Evolutionary conservation across 2,329 filamentous ascomycete species (phyloP).

Genomic region (Aureobasidium sp.): DNA sequence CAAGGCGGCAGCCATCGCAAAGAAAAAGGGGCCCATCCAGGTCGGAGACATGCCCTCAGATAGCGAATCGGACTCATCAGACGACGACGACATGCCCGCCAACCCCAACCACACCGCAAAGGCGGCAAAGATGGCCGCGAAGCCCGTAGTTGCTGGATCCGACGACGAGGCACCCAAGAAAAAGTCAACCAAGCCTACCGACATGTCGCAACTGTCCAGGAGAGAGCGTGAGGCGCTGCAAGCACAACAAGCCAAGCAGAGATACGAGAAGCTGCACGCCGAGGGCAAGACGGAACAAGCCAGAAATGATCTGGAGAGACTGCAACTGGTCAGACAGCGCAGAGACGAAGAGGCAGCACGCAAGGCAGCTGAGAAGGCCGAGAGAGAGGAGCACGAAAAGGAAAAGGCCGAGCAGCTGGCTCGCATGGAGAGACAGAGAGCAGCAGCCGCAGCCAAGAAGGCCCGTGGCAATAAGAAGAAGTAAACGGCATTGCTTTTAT

Average conservation of each 20-base stretch:
- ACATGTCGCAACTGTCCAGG: conserved; percentile 49
- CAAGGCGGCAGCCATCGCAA: conserved; percentile 80
- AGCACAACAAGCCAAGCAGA: conserved; percentile 79
- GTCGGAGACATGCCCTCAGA: conserved; percentile 77
- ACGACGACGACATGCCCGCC: conserved; percentile 60
- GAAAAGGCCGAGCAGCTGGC: conserved; percentile 40
- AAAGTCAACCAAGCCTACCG: conserved; percentile 39
- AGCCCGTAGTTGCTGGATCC: conserved; percentile 47
- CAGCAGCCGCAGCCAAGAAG: conserved; percentile 29
- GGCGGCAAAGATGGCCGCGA: conserved; percentile 57
- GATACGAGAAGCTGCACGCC: conserved; percentile 84
- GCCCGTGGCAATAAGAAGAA: conserved; percentile 36
- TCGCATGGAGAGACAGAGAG: conserved; percentile 38
- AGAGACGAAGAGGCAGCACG: conserved; percentile 74
- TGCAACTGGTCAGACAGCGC: conserved; percentile 76
- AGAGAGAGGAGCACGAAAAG: conserved; percentile 48
- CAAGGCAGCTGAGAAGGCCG: conserved; percentile 59
- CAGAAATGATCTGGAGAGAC: conserved; percentile 74
- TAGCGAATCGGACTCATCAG: conserved; percentile 52
- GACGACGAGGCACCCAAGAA: conserved; percentile 38
- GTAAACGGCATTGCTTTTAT: conserved; percentile 1
- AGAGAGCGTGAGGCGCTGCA: conserved; percentile 71
- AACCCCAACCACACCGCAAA: conserved; percentile 80
- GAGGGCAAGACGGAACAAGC: conserved; percentile 97
- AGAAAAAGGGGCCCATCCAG: conserved; percentile 60